Percentiles rank a stretch among this genome's conserved stretches.
These are phyloP conservation scores for Maudiozyma bulderi DNA, from an alignment of 805 yeast genomes.

Conservation along the genomic window DNA sequence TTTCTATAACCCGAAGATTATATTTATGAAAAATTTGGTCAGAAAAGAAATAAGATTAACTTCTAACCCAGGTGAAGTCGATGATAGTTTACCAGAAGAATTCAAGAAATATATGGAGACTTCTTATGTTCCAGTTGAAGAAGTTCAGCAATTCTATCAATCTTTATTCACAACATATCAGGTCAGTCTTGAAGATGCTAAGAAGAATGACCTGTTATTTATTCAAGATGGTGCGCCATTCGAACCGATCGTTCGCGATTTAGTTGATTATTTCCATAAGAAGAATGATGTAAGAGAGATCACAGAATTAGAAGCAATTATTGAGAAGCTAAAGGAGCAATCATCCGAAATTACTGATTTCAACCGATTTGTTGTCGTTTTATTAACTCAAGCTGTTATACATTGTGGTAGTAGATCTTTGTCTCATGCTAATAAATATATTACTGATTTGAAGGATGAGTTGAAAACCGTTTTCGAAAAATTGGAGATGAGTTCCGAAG, in stretches of 20 bases:
- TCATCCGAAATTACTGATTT: constrained; percentile 26
- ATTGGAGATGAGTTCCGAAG: constrained; percentile 21
- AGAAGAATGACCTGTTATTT: constrained; percentile 32
- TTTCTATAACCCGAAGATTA: constrained; percentile 59
- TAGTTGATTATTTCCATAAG: constrained; percentile 33
- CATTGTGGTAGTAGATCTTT: constrained; percentile 83
- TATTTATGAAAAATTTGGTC: constrained; percentile 68
- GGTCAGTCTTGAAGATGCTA: constrained; percentile 23
- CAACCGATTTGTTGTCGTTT: constrained; percentile 43
- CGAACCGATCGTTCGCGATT: constrained; percentile 27
- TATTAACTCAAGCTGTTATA: constrained; percentile 62
- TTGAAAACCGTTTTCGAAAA: constrained; percentile 28
- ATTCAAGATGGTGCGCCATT: constrained; percentile 32
- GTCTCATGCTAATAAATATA: constrained; percentile 58
- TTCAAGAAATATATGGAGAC: constrained; percentile 41
- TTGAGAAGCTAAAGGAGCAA: constrained; percentile 26
- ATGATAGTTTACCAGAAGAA: constrained; percentile 58
- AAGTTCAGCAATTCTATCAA: constrained; percentile 31
- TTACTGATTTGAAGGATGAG: constrained; percentile 32
- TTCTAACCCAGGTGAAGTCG: constrained; percentile 55
- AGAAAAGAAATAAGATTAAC: constrained; percentile 77
- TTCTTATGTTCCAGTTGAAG: constrained; percentile 30
- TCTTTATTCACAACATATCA: constrained; percentile 19
- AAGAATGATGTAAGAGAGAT: constrained; percentile 23
- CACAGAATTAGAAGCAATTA: constrained; percentile 23